Evolutionary conservation across 2,329 filamentous ascomycete species (phyloP).

Genomic region (Aureobasidium sp.): DNA sequence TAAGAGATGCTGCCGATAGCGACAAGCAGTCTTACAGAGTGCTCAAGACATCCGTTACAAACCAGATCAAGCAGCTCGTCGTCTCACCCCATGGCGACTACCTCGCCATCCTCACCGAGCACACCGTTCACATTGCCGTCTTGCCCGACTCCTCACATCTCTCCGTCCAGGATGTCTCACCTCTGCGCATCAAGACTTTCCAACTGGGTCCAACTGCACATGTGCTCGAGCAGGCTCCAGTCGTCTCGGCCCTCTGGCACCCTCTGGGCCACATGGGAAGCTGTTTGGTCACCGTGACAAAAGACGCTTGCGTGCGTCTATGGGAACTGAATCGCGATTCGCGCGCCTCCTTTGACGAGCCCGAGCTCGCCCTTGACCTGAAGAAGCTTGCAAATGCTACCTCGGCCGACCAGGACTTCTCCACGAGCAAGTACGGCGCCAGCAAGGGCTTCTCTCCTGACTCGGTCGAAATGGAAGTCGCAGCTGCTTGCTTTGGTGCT

Average conservation of each 20-base stretch:
- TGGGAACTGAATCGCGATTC: conserved; percentile 86
- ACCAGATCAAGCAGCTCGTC: conserved; percentile 76
- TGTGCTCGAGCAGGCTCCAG: conserved; percentile 73
- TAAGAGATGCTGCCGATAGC: conserved; percentile 54
- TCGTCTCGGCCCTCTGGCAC: conserved; percentile 85
- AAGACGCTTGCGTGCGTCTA: conserved; percentile 77
- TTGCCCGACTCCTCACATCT: conserved; percentile 76
- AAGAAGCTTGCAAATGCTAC: conserved; percentile 82
- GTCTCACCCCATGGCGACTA: conserved; percentile 77
- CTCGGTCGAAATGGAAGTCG: conserved; percentile 87
- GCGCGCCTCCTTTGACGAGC: conserved; percentile 78
- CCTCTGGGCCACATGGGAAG: conserved; percentile 76
- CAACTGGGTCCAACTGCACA: conserved; percentile 90
- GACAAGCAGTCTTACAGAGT: conserved; percentile 23
- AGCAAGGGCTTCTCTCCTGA: conserved; percentile 84
- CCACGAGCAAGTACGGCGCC: conserved; percentile 64
- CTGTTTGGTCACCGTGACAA: conserved; percentile 80
- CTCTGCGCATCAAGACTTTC: conserved; percentile 76
- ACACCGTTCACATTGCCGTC: conserved; percentile 83
- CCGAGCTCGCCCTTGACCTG: conserved; percentile 77
- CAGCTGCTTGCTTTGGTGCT: conserved; percentile 77
- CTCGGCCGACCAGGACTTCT: conserved; percentile 74
- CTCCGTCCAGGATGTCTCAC: conserved; percentile 57
- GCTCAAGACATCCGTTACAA: conserved; percentile 69
- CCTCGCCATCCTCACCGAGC: conserved; percentile 76